Conservation (phyloP, 805 yeast species). For the Ogataea minuta region DNA sequence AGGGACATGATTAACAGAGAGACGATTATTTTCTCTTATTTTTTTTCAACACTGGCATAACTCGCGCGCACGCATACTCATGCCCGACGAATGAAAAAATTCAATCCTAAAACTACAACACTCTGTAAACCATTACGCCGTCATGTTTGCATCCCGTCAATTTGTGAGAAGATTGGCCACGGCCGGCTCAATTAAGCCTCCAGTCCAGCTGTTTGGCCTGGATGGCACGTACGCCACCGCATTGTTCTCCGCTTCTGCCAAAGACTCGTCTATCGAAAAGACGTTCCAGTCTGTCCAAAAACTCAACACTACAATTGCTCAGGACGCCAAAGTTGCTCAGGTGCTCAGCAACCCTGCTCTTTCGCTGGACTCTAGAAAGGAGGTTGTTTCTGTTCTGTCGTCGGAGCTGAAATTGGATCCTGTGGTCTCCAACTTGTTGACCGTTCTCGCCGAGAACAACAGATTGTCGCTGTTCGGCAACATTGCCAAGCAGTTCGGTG, state of each 20-base stretch:
- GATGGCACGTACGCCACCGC: conserved; percentile 98
- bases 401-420: conserved; percentile 54
- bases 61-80: conserved; percentile 13
- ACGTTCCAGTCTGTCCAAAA: conserved; percentile 64
- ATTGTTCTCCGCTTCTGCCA: conserved; percentile 85
- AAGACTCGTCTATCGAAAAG: conserved; percentile 68
- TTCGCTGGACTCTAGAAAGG: conserved; percentile 67
- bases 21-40: conserved; percentile 6
- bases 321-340: conserved; percentile 61
- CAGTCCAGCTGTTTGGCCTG: conserved; percentile 90
- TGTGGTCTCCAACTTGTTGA: conserved; percentile 74
- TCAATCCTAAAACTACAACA: conserved; percentile 10
- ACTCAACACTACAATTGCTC: conserved; percentile 51
- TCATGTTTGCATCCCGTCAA: conserved; percentile 58
- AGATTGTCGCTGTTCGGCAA: conserved; percentile 69
- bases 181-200: conserved; percentile 63
- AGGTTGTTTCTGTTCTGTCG: conserved; percentile 62
- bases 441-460: conserved; percentile 90
- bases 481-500: conserved; percentile 68
- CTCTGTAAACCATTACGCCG: conserved; percentile 8
- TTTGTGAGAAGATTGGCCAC: conserved; percentile 73
- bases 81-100: conserved; percentile 31
- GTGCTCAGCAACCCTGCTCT: conserved; percentile 82
- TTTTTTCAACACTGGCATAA: conserved; percentile 11
- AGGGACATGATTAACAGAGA: conserved; percentile 2